These are phyloP conservation scores for Phytophthora pisi DNA, from an alignment of 352 stramenopile species.

Conservation along the genomic window DNA sequence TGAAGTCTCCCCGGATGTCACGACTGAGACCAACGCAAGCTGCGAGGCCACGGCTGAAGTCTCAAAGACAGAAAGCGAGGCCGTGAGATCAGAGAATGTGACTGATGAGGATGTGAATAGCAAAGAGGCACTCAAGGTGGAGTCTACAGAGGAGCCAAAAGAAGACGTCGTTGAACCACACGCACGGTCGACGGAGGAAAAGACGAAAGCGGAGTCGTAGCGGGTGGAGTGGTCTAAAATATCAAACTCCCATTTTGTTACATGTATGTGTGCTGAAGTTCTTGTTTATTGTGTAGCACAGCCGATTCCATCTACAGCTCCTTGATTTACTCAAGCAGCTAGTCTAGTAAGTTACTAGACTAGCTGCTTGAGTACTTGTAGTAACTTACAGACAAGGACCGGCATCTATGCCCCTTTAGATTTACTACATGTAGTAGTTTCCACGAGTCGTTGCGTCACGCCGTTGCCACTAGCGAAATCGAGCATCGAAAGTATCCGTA, in stretches of 20 bases:
- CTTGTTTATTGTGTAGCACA: no score
- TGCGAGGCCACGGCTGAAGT: slow-evolving; percentile 5
- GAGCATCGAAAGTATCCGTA: no score
- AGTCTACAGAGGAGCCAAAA: not conserved
- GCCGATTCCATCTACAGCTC: no score
- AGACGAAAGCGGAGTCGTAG: not conserved
- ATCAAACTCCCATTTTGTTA: slow-evolving; percentile 3
- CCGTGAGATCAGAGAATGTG: not conserved
- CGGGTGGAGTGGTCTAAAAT: not conserved
- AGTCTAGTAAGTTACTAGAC: no score
- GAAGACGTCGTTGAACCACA: not conserved
- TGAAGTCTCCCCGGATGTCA: not conserved
- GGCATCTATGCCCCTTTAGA: no score
- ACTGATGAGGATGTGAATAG: not conserved
- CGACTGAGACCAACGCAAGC: slow-evolving; percentile 1
- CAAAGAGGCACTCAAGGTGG: not conserved
- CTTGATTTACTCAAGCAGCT: no score
- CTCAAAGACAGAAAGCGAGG: not conserved
- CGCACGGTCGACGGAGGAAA: not conserved
- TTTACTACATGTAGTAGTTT: no score
- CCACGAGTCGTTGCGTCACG: no score
- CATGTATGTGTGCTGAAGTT: not conserved
- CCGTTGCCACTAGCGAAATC: no score
- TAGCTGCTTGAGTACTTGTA: no score
- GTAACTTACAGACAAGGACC: no score